Conservation (phyloP, 768 basidiomycete genomes). For the Cystofilobasidium ferigula region DNA sequence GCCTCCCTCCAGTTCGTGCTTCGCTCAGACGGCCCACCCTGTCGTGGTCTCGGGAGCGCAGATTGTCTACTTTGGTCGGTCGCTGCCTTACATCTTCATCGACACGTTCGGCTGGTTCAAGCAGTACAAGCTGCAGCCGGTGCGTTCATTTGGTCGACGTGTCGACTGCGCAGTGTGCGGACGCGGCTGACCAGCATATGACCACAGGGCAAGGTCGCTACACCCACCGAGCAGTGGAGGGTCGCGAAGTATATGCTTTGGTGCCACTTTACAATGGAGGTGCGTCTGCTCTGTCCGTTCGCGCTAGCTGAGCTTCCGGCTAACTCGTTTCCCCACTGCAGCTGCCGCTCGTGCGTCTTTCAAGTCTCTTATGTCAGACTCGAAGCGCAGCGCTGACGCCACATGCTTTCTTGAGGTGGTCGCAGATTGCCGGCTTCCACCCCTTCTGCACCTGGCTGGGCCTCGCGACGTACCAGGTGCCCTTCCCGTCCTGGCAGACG, state of each 20-base stretch:
- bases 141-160: neutral
- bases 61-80: constrained; percentile 21
- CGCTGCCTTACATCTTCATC: constrained; percentile 15
- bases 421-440: constrained; percentile 21
- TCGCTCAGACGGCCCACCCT: neutral
- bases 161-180: neutral
- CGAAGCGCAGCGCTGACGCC: no score
- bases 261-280: constrained; percentile 20
- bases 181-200: no score
- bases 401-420: no score
- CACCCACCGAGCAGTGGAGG: constrained; percentile 14
- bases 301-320: neutral
- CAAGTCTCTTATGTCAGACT: neutral
- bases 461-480: constrained; percentile 14
- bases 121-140: constrained; percentile 18
- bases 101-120: neutral
- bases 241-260: constrained; percentile 14
- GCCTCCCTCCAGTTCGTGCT: neutral
- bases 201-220: constrained; percentile 11
- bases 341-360: constrained; percentile 12
- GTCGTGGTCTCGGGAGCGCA: neutral
- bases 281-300: neutral
- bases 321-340: neutral
- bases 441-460: constrained; percentile 11
- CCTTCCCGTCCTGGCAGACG: constrained; percentile 14